Conservation (phyloP, 805 yeast genomes). For the Wickerhamomyces tratensis region DNA sequence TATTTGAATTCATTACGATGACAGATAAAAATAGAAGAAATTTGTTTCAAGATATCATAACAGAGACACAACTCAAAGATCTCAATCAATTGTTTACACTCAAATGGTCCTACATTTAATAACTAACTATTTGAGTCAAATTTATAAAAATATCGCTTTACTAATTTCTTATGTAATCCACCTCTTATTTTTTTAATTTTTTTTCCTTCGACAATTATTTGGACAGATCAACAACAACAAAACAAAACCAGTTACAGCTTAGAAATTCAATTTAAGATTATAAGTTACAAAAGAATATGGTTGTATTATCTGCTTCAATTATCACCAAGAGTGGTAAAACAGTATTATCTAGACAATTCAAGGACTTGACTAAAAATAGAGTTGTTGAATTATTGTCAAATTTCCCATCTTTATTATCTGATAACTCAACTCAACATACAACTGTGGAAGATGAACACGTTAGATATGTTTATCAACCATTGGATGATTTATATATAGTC, state of each 20-base stretch:
- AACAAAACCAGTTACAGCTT: no score
- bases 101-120: background rate
- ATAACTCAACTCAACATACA: conserved; percentile 73
- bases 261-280: background rate
- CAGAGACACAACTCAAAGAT: background rate
- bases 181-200: no score
- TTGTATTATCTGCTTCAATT: conserved; percentile 86
- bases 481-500: conserved; percentile 88
- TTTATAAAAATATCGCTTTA: no score
- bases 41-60: conserved; percentile 3
- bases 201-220: no score
- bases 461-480: conserved; percentile 91
- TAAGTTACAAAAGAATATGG: conserved; percentile 30
- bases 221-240: no score
- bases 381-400: conserved; percentile 79
- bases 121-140: background rate
- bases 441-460: conserved; percentile 88
- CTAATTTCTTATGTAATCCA: no score
- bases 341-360: conserved; percentile 84
- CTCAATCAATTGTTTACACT: background rate
- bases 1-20: conserved; percentile 4
- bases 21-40: conserved; percentile 1
- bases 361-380: conserved; percentile 73
- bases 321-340: conserved; percentile 93
- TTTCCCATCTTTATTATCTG: conserved; percentile 72